Evolutionary conservation across 306 rosid genomes (phyloP), one percentile per base, ranked within the genome.

Genomic region (Vicia villosa): DNA sequence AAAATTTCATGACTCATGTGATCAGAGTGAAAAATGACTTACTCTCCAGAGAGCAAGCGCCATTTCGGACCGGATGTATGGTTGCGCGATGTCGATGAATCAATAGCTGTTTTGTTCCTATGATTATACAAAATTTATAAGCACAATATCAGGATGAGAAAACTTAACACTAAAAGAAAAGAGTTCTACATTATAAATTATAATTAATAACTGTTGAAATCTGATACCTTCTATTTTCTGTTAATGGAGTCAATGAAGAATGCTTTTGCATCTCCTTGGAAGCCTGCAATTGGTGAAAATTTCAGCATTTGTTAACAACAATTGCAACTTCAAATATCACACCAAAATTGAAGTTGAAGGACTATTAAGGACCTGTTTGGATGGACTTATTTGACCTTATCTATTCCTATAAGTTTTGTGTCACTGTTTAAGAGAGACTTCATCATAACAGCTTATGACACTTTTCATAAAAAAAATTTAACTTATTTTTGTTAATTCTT

Each of bases 161-260:
- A 63, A 32, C n/a, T n/a, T n/a, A n/a, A n/a, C n/a, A n/a, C n/a
- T n/a, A n/a, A n/a, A n/a, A n/a, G n/a, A n/a, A n/a, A n/a, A n/a
- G n/a, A 4, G 20, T 24, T 17, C 58, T 24, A n/a, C 65, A 50
- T 20, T 63, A 55, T 16, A 22, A 9, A 59, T 20, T 63, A 55
- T 21, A 22, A 9, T 10, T 38, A 63, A 49, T 40, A 72, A 45
- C 8, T 19, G 12, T 46, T 26, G 42, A n/a, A 42, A 64, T 74
- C 50, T 71, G 32, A 12, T 68, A 91, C 99, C 95, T 83, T 87
- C 63, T 86, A 66, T 72, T 86, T 82, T 86, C 97, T 54, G 97
- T 86, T 82, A 83, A 74, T 57, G 98, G 96, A n/a, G 97, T 90
- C 70, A 80, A 58, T 68, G 87, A 60, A 73, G 83, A 63, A 76